Conservation (phyloP, 371 early-diverging fungal genomes). For the Mortierella polycephala region DNA sequence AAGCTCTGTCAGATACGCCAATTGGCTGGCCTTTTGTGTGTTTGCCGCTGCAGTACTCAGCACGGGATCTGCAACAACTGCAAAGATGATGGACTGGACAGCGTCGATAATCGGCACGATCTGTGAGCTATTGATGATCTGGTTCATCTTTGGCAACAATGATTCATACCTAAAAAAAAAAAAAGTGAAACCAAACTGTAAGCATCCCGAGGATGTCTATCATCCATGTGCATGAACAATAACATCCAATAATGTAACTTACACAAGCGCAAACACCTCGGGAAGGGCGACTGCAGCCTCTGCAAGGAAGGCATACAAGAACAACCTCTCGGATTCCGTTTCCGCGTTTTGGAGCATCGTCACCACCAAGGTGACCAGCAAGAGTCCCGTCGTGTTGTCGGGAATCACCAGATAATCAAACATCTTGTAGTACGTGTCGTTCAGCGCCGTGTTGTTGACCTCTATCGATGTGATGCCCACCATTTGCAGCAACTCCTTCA, state of each 20-base stretch:
- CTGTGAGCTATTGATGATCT: constrained; percentile 75
- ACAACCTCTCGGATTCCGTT: constrained; percentile 83
- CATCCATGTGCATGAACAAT: constrained; percentile 4
- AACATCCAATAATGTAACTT: constrained; percentile 51
- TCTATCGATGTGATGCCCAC: constrained; percentile 67
- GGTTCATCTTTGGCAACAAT: constrained; percentile 81
- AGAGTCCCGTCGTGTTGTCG: constrained; percentile 74
- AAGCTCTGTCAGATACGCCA: constrained; percentile 64
- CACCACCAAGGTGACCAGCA: constrained; percentile 81
- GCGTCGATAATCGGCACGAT: constrained; percentile 78
- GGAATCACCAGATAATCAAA: constrained; percentile 76
- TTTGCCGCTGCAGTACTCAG: constrained; percentile 58
- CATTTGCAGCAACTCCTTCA: constrained; percentile 70
- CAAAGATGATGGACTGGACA: constrained; percentile 81
- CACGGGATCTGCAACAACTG: constrained; percentile 74
- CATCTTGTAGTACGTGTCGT: constrained; percentile 67
- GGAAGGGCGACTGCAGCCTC: constrained; percentile 83
- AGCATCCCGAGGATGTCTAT: not conserved
- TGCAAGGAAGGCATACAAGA: constrained; percentile 86
- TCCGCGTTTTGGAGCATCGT: constrained; percentile 87
- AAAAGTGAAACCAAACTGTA: not conserved
- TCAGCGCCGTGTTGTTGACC: constrained; percentile 57
- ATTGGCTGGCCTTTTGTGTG: constrained; percentile 58
- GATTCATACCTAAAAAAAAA: constrained; percentile 62
- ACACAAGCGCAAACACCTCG: constrained; percentile 80